These are phyloP conservation scores for Emergomyces pasteurianus DNA, from an alignment of 2,329 filamentous ascomycete species.

Conservation along the genomic window DNA sequence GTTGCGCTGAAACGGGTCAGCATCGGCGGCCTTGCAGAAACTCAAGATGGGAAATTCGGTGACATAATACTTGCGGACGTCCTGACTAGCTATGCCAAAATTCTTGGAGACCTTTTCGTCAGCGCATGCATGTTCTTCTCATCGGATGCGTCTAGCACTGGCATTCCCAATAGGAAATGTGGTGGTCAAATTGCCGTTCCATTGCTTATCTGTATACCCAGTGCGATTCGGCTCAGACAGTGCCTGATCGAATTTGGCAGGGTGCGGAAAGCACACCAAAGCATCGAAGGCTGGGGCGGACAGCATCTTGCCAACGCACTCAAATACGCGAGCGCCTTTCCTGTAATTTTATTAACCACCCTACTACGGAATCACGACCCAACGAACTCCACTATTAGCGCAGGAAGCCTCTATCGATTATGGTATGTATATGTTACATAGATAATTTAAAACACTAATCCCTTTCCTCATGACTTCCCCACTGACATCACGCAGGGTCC, in stretches of 20 bases:
- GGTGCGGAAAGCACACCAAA: constrained; percentile 42
- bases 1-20: constrained; percentile 64
- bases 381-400: constrained; percentile 39
- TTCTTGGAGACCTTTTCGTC: constrained; percentile 81
- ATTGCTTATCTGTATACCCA: constrained; percentile 71
- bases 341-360: constrained; percentile 71
- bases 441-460: not conserved
- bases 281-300: constrained; percentile 56
- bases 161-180: constrained; percentile 67
- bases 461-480: not conserved
- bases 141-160: constrained; percentile 58
- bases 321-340: constrained; percentile 91
- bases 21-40: constrained; percentile 74
- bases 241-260: constrained; percentile 80
- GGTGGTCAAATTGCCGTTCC: constrained; percentile 72
- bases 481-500: constrained; percentile 43
- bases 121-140: constrained; percentile 83
- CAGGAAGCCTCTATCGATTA: constrained; percentile 43
- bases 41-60: constrained; percentile 83
- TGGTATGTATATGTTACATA: constrained; percentile 31
- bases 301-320: constrained; percentile 86
- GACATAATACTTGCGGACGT: constrained; percentile 91
- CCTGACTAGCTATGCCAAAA: constrained; percentile 86
- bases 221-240: constrained; percentile 75
- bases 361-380: constrained; percentile 55